phyloP scores from a whole-genome alignment of 306 rosid genomes.

The Vigna angularis region DNA sequence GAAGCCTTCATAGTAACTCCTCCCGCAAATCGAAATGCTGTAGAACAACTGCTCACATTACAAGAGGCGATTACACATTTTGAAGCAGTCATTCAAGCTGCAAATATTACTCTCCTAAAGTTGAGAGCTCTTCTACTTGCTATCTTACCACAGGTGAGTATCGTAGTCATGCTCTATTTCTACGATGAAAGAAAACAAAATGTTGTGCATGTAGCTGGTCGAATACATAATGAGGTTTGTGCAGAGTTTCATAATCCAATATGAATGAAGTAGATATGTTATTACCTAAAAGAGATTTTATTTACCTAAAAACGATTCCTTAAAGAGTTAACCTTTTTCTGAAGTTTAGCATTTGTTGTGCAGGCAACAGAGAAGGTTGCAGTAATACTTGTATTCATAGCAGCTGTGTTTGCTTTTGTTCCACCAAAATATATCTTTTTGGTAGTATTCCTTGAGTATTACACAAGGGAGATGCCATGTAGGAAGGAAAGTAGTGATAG shows the following conservation, averaged over 20 bases:
- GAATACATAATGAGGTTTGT: conserved; percentile 20
- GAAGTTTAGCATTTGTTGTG: conserved; percentile 33
- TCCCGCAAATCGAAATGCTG: conserved; percentile 81
- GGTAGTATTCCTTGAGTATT: conserved; percentile 65
- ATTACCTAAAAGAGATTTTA: background rate
- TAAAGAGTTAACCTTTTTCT: background rate
- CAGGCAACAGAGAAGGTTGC: conserved; percentile 89
- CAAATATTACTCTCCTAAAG: conserved; percentile 85
- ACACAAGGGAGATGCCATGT: conserved; percentile 84
- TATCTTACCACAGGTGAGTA: conserved; percentile 77
- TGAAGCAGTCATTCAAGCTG: conserved; percentile 80
- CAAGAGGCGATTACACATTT: conserved; percentile 86
- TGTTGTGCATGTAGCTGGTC: conserved; percentile 25
- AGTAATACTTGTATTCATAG: conserved; percentile 60
- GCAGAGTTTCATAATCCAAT: conserved; percentile 27
- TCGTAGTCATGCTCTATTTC: conserved; percentile 28
- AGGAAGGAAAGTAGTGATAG: conserved; percentile 76
- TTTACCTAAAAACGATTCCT: background rate
- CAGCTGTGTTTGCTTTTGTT: conserved; percentile 72
- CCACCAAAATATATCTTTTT: conserved; percentile 62
- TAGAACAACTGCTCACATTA: conserved; percentile 84
- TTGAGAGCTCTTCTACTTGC: conserved; percentile 89
- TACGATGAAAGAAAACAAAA: background rate
- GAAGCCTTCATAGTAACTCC: conserved; percentile 69
- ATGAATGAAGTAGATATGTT: conserved; percentile 19